These are phyloP conservation scores for Aeminium ludgeri DNA, from an alignment of 495 filamentous ascomycete genomes.

Conservation along the genomic window DNA sequence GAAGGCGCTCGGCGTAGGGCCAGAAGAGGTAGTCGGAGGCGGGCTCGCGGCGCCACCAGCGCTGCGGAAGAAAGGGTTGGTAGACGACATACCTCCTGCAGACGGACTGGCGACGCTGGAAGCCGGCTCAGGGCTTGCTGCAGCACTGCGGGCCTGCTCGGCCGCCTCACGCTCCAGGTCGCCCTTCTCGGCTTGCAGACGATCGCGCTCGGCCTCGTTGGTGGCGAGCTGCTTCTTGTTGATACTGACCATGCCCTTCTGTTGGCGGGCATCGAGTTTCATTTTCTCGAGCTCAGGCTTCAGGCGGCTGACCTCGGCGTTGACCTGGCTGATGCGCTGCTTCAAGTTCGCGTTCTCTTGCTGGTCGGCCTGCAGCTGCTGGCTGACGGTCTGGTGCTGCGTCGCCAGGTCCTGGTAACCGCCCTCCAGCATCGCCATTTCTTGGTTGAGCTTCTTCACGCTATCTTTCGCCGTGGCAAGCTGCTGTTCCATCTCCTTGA, in stretches of 20 bases:
- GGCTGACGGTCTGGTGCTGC: constrained; percentile 59
- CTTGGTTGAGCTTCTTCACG: constrained; percentile 64
- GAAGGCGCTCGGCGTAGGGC: constrained; percentile 12
- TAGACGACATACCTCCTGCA: constrained; percentile 48
- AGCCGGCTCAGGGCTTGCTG: constrained; percentile 24
- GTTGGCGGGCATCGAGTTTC: constrained; percentile 73
- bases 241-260: constrained; percentile 89
- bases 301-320: constrained; percentile 62
- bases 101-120: constrained; percentile 44
- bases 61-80: constrained; percentile 71
- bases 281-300: constrained; percentile 83
- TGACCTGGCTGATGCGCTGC: constrained; percentile 68
- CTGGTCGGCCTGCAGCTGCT: constrained; percentile 68
- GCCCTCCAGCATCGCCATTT: constrained; percentile 66
- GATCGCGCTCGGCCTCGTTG: constrained; percentile 71
- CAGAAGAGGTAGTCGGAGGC: neutral
- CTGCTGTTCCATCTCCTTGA: constrained; percentile 68
- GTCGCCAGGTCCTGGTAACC: constrained; percentile 67
- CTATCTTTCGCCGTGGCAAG: constrained; percentile 58
- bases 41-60: constrained; percentile 5
- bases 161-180: constrained; percentile 47
- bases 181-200: constrained; percentile 60
- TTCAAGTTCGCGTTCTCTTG: constrained; percentile 74
- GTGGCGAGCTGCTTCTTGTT: constrained; percentile 94
- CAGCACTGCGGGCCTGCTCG: constrained; percentile 21